These are phyloP conservation scores for Parmales sp. DNA, from an alignment of 108 stramenopile species.

Conservation along the genomic window DNA sequence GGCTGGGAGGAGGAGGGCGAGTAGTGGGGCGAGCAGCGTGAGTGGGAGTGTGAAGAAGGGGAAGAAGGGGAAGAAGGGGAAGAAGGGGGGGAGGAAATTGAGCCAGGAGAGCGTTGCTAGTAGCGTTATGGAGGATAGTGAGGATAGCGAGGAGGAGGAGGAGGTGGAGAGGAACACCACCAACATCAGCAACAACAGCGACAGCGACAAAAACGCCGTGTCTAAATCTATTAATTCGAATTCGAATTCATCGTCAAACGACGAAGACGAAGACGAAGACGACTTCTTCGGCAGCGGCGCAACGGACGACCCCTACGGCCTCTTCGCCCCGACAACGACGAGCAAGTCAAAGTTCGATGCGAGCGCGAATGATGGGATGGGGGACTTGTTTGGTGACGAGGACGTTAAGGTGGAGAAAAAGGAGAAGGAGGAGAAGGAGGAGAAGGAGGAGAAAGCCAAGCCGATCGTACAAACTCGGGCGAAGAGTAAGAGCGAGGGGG, in stretches of 20 bases:
- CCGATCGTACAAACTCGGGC: not conserved
- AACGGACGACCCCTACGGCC: not conserved
- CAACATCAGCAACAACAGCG: not conserved
- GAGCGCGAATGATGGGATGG: not conserved
- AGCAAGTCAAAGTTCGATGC: not conserved
- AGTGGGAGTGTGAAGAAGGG: not conserved
- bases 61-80: not conserved
- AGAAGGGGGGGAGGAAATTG: not conserved
- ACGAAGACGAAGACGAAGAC: not conserved
- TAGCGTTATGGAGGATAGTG: not conserved
- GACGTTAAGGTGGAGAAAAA: not conserved
- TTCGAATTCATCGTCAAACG: not conserved
- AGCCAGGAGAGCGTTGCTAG: not conserved
- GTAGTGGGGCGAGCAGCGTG: not conserved
- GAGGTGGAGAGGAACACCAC: not conserved
- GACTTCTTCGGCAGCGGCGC: not conserved
- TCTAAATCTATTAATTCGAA: not conserved
- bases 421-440: not conserved
- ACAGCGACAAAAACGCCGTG: not conserved
- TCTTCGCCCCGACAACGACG: not conserved
- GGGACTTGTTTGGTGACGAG: constrained; percentile 5
- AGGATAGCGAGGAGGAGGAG: not conserved
- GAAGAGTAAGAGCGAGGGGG: too few relatives aligned
- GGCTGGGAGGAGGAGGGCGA: not conserved
- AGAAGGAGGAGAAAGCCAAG: not conserved